Percentiles rank a stretch among this genome's conserved stretches.
phyloP scores from a whole-genome alignment of 352 stramenopile genomes.

The Aphanomyces astaci region DNA sequence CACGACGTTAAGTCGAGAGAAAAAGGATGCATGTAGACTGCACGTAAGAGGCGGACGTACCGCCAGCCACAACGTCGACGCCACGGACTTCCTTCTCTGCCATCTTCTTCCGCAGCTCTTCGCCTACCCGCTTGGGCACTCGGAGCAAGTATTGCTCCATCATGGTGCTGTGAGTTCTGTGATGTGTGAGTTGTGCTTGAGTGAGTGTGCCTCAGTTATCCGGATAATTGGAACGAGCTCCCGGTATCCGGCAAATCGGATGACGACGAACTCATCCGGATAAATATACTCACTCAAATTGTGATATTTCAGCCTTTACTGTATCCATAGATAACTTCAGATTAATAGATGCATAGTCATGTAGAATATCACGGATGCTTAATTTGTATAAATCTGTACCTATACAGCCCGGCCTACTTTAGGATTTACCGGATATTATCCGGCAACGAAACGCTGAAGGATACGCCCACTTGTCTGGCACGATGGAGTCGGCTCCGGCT shows the following conservation, averaged over 20 bases:
- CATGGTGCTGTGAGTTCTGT: constrained; percentile 1
- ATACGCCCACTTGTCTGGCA: background rate
- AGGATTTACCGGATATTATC: constrained; percentile 9
- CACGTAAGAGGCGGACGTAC: constrained; percentile 31
- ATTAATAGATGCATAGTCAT: no score
- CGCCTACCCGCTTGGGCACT: constrained; percentile 69
- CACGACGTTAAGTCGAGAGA: background rate
- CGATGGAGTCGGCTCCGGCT: background rate
- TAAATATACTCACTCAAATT: no score
- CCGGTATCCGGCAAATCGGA: no score
- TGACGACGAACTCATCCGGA: no score
- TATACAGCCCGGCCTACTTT: background rate
- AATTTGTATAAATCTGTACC: no score
- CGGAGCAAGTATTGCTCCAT: constrained; percentile 87
- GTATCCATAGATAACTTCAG: no score
- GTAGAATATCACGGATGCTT: no score
- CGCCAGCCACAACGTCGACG: constrained; percentile 69
- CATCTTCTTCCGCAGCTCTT: constrained; percentile 61
- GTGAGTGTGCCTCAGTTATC: no score
- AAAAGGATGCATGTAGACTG: no score
- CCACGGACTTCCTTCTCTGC: constrained; percentile 47
- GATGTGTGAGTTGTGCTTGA: background rate
- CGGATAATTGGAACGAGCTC: no score
- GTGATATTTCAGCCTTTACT: no score
- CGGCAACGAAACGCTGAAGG: background rate